Evolutionary conservation across 371 early-diverging fungal genomes (phyloP).

Genomic region (Sanchytrium tribonematis): DNA sequence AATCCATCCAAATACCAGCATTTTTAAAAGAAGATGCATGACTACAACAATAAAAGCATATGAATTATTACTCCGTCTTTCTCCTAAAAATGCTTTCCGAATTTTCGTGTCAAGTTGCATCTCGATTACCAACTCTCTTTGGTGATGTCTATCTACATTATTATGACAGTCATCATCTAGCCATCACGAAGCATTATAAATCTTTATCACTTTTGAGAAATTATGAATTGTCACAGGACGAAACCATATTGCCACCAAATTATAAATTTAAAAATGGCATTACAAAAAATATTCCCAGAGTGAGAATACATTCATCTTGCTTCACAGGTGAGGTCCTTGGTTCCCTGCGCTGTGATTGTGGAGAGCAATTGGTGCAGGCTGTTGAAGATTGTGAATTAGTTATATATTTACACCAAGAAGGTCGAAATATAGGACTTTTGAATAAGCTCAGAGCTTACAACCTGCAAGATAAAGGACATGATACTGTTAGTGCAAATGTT

Average conservation of each 20-base stretch:
- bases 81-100: neutral
- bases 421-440: slow-evolving; percentile 68
- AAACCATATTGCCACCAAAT: neutral
- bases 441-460: slow-evolving; percentile 89
- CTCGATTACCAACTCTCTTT: neutral
- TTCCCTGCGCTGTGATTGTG: slow-evolving; percentile 80
- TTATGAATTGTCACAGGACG: neutral
- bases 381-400: slow-evolving; percentile 66
- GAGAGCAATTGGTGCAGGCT: slow-evolving; percentile 62
- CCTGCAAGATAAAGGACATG: slow-evolving; percentile 74
- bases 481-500: slow-evolving; percentile 74
- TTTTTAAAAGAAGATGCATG: no score
- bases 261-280: slow-evolving; percentile 5
- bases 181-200: neutral
- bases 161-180: neutral
- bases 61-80: neutral
- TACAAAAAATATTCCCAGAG: slow-evolving; percentile 26
- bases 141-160: neutral
- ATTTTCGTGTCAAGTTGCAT: neutral
- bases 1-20: no score
- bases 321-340: slow-evolving; percentile 84
- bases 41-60: no score
- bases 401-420: slow-evolving; percentile 80
- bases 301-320: slow-evolving; percentile 80
- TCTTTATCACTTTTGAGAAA: neutral